Percentiles rank a stretch among this genome's conserved stretches.
These are phyloP conservation scores for Pseudevernia furfuracea DNA, from an alignment of 495 filamentous ascomycete species.

Conservation along the genomic window DNA sequence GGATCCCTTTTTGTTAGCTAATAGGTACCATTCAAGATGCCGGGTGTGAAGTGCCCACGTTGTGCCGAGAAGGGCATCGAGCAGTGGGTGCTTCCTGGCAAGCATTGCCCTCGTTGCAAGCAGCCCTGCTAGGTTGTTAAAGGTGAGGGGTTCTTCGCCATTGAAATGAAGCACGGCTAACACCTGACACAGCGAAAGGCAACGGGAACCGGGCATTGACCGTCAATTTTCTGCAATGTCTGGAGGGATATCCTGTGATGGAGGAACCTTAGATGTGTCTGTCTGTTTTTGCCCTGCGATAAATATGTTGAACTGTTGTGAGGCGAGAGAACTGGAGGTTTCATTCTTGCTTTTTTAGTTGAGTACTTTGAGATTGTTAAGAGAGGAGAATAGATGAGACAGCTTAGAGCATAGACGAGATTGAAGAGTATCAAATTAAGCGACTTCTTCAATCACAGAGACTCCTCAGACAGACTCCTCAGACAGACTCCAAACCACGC, in stretches of 20 bases:
- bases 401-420: not conserved
- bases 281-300: not conserved
- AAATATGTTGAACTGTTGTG: not conserved
- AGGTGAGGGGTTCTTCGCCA: not conserved
- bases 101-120: conserved; percentile 20
- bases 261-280: not conserved
- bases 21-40: conserved; percentile 15
- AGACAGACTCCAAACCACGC: no score
- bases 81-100: conserved; percentile 22
- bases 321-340: not conserved
- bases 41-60: conserved; percentile 18
- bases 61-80: conserved; percentile 20
- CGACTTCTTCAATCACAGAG: not conserved
- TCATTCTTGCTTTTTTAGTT: not conserved
- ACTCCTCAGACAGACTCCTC: no score
- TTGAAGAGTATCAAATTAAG: not conserved
- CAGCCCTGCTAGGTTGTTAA: conserved; percentile 15
- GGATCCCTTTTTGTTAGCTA: not conserved
- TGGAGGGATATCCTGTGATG: not conserved
- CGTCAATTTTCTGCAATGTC: not conserved
- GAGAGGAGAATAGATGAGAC: not conserved
- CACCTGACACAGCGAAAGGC: not conserved
- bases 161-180: not conserved
- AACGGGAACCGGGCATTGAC: not conserved
- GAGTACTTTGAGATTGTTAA: not conserved